phyloP scores from a whole-genome alignment of 2,329 filamentous ascomycete species.

The Trichoderma endophyticum region DNA sequence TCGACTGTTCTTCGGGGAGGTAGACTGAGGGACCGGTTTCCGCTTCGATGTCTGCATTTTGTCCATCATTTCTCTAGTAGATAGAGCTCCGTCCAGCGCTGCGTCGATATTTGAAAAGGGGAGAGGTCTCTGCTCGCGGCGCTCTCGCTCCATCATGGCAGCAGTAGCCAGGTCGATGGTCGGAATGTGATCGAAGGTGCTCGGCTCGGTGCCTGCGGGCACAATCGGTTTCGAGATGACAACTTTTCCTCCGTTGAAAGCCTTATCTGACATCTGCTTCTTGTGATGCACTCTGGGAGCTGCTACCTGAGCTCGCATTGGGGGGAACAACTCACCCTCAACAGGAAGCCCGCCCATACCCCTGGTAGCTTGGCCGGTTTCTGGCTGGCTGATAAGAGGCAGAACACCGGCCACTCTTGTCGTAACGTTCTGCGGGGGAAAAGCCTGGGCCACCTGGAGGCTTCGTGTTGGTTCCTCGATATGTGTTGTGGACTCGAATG shows the following conservation, averaged over 20 bases:
- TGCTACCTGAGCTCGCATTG: constrained; percentile 33
- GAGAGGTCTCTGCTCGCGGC: constrained; percentile 34
- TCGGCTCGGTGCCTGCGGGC: constrained; percentile 32
- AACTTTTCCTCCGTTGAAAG: constrained; percentile 37
- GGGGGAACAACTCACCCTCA: constrained; percentile 42
- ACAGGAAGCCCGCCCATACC: constrained; percentile 40
- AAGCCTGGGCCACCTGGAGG: constrained; percentile 19
- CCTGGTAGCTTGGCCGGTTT: constrained; percentile 33
- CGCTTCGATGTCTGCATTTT: constrained; percentile 37
- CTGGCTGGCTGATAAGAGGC: constrained; percentile 39
- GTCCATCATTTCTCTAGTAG: constrained; percentile 33
- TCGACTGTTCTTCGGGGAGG: neutral
- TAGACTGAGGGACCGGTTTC: constrained; percentile 33
- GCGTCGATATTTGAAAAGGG: constrained; percentile 33
- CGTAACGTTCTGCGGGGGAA: neutral
- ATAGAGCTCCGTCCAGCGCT: constrained; percentile 33
- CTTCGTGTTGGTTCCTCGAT: neutral
- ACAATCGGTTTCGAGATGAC: constrained; percentile 51
- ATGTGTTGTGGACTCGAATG: neutral
- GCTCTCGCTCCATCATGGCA: constrained; percentile 44
- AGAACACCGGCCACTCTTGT: constrained; percentile 25
- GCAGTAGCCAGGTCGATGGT: constrained; percentile 52
- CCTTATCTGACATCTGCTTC: constrained; percentile 20
- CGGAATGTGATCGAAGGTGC: constrained; percentile 43
- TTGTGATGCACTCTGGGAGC: constrained; percentile 19